Percentiles rank a stretch among this genome's conserved stretches.
phyloP scores from a whole-genome alignment of 164 flowering plant species.

The Sextonia rubra region DNA sequence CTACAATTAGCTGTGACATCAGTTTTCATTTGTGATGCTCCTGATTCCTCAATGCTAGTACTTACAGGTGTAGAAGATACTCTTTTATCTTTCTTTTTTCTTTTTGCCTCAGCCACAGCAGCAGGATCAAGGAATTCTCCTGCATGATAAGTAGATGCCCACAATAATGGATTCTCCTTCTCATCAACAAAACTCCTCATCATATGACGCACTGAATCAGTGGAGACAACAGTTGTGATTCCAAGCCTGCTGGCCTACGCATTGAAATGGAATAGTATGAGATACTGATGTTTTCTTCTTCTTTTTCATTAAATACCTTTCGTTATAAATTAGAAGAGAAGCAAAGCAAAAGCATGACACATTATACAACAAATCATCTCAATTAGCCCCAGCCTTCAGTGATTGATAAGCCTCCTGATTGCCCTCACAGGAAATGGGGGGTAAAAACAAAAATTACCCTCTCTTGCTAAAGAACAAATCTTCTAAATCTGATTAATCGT shows the following conservation, averaged over 20 bases:
- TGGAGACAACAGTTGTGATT: constrained; percentile 73
- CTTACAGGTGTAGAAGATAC: constrained; percentile 24
- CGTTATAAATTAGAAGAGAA: too few relatives aligned
- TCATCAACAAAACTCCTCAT: constrained; percentile 84
- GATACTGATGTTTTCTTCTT: not conserved
- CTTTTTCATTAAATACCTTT: too few relatives aligned
- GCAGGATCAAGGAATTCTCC: constrained; percentile 71
- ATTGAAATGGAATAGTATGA: not conserved
- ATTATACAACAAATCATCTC: too few relatives aligned
- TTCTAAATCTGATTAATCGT: too few relatives aligned
- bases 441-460: not conserved
- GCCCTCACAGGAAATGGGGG: too few relatives aligned
- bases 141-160: constrained; percentile 90
- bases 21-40: not conserved
- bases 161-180: constrained; percentile 64
- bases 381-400: too few relatives aligned
- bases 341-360: too few relatives aligned
- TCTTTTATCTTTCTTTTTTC: constrained; percentile 55
- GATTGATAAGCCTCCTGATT: too few relatives aligned
- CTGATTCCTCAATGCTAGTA: constrained; percentile 4
- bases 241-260: constrained; percentile 78
- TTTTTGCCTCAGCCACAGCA: constrained; percentile 75
- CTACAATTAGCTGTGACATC: constrained; percentile 22
- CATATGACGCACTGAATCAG: constrained; percentile 86
- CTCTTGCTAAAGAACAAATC: too few relatives aligned